These are phyloP conservation scores for Tanacetum coccineum DNA, from an alignment of 129 eudicot genomes.

Conservation along the genomic window DNA sequence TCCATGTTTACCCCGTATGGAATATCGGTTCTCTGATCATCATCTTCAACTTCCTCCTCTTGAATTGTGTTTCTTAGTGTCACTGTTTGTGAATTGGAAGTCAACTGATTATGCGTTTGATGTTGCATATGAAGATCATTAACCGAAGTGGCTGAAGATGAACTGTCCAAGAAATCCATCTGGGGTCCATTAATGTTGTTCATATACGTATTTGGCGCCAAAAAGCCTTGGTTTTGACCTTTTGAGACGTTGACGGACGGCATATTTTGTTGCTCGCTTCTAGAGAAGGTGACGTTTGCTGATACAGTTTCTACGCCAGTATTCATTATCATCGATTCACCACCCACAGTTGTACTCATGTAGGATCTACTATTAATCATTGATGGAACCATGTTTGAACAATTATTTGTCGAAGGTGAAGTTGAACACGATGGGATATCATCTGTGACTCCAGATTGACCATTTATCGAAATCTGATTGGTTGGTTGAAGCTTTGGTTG, in stretches of 20 bases:
- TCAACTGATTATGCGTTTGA: slow-evolving; percentile 48
- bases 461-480: slow-evolving; percentile 54
- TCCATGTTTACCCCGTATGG: slow-evolving; percentile 48
- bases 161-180: slow-evolving; percentile 79
- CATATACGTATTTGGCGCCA: slow-evolving; percentile 52
- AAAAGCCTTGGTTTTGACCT: slow-evolving; percentile 59
- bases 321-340: slow-evolving; percentile 22
- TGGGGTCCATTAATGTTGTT: slow-evolving; percentile 51
- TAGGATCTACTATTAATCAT: slow-evolving; percentile 32
- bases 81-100: slow-evolving; percentile 59
- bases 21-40: background rate
- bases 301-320: slow-evolving; percentile 48
- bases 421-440: slow-evolving; percentile 95
- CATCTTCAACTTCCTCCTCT: slow-evolving; percentile 51
- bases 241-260: slow-evolving; percentile 60
- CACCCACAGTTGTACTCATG: no score
- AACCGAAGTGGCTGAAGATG: slow-evolving; percentile 88
- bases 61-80: slow-evolving; percentile 24
- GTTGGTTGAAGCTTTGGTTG: slow-evolving; percentile 45
- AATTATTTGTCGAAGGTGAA: slow-evolving; percentile 83
- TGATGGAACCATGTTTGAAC: slow-evolving; percentile 41
- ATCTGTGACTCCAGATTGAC: slow-evolving; percentile 69
- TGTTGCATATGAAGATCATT: slow-evolving; percentile 52
- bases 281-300: slow-evolving; percentile 40
- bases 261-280: slow-evolving; percentile 22